A percentile compares a stretch with the other conserved stretches of the same genome.
Evolutionary conservation across 108 stramenopile species (phyloP).

Genomic region (Hondaea fermentalgiana): DNA sequence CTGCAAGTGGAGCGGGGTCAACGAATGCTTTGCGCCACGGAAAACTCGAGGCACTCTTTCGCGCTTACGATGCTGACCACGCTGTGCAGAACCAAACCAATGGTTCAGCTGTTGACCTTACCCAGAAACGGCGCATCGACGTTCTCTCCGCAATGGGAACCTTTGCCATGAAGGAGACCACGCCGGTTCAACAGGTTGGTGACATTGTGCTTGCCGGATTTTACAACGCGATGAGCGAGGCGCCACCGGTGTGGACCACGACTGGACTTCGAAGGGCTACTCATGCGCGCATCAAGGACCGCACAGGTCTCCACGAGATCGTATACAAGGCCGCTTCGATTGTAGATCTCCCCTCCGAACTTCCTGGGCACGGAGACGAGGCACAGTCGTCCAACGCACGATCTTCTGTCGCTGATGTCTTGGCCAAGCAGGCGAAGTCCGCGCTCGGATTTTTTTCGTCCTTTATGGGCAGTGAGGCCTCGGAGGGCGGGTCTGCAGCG

Average conservation of each 20-base stretch:
- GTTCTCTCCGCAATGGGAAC: background rate
- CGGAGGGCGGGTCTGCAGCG: background rate
- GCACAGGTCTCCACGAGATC: background rate
- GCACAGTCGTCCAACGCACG: background rate
- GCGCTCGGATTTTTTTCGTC: constrained; percentile 7
- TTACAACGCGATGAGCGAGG: background rate
- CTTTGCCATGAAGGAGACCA: background rate
- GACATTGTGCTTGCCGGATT: background rate
- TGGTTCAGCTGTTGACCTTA: too few species aligned
- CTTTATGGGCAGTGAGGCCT: background rate
- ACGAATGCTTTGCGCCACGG: background rate
- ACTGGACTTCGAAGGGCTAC: background rate
- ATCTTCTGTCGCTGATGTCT: background rate
- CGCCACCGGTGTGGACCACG: background rate
- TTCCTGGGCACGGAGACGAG: background rate
- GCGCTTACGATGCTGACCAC: background rate
- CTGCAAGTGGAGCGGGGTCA: background rate
- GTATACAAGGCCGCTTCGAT: background rate
- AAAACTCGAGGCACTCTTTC: background rate
- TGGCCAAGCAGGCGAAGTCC: background rate
- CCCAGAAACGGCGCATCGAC: background rate
- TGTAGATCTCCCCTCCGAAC: background rate
- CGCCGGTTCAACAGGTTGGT: background rate
- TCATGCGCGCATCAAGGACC: background rate
- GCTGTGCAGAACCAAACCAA: too few species aligned